Evolutionary conservation across 495 filamentous ascomycete genomes (phyloP).

Genomic region (Penicillium psychrofluorescens): DNA sequence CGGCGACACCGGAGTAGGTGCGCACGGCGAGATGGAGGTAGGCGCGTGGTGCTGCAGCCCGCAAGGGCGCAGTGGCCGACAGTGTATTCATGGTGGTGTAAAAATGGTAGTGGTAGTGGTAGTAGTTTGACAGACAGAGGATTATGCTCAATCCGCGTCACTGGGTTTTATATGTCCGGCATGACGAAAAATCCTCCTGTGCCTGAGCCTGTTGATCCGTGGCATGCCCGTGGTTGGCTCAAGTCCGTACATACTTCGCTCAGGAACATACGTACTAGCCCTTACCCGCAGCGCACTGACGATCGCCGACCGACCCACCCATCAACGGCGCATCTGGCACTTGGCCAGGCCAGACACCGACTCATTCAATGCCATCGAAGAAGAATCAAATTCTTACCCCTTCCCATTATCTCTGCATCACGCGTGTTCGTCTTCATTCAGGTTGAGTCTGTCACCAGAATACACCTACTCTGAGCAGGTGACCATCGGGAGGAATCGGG

Average conservation of each 20-base stretch:
- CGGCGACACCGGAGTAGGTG: slow-evolving; percentile 17
- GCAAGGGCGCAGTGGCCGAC: slow-evolving; percentile 24
- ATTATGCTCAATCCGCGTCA: background rate
- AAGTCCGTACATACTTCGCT: too few species aligned
- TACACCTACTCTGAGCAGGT: slow-evolving; percentile 14
- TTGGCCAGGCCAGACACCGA: background rate
- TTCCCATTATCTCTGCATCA: slow-evolving; percentile 20
- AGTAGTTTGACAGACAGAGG: background rate
- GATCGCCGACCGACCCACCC: background rate
- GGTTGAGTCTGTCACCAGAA: background rate
- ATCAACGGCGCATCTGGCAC: background rate
- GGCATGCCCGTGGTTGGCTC: too few species aligned
- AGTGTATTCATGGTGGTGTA: slow-evolving; percentile 15
- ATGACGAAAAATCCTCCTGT: background rate
- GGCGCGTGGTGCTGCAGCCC: slow-evolving; percentile 22
- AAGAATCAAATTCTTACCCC: slow-evolving; percentile 12
- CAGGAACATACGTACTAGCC: too few species aligned
- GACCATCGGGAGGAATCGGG: slow-evolving; percentile 25
- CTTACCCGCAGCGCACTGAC: background rate
- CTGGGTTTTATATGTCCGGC: background rate
- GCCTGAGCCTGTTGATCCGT: background rate
- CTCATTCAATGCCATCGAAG: slow-evolving; percentile 2
- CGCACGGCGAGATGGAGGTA: slow-evolving; percentile 20
- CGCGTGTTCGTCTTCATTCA: background rate
- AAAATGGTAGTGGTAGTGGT: slow-evolving; percentile 3